Evolutionary conservation across 164 flowering plant genomes (phyloP).

Genomic region (Houttuynia cordata): DNA sequence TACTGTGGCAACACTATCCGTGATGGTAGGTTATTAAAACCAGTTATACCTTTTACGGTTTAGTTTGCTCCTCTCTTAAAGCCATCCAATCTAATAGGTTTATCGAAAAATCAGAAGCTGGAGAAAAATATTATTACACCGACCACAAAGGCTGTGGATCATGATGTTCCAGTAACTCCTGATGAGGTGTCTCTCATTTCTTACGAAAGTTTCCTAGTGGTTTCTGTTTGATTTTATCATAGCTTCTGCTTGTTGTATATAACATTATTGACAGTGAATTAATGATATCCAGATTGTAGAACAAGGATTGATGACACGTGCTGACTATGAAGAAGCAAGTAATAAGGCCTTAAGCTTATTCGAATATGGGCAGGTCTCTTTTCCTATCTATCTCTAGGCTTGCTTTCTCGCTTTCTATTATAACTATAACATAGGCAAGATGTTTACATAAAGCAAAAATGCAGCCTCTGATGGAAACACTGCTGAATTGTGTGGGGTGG

Average conservation of each 20-base stretch:
- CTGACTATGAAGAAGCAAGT: conserved; percentile 81
- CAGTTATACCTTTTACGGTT: not conserved
- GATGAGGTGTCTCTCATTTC: conserved; percentile 43
- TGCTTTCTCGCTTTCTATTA: too few relatives aligned
- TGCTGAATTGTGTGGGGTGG: too few relatives aligned
- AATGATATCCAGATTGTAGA: conserved; percentile 42
- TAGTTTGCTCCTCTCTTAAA: conserved; percentile 1
- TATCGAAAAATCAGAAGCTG: conserved; percentile 80
- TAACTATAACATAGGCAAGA: too few relatives aligned
- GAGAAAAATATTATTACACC: conserved; percentile 79
- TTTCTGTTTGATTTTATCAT: not conserved
- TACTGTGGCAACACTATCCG: conserved; percentile 90
- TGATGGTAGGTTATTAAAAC: conserved; percentile 40
- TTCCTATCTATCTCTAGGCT: too few relatives aligned
- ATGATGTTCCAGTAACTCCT: conserved; percentile 90
- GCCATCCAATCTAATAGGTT: conserved; percentile 26
- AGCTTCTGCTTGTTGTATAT: not conserved
- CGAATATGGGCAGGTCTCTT: conserved; percentile 79
- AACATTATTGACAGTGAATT: not conserved
- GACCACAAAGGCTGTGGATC: conserved; percentile 90
- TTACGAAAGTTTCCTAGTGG: not conserved
- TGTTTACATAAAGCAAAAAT: too few relatives aligned
- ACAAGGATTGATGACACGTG: conserved; percentile 73
- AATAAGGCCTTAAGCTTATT: conserved; percentile 72
- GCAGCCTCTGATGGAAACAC: too few relatives aligned